Conservation (phyloP, 2,329 filamentous ascomycete genomes). For the Pezicula carpinea region DNA sequence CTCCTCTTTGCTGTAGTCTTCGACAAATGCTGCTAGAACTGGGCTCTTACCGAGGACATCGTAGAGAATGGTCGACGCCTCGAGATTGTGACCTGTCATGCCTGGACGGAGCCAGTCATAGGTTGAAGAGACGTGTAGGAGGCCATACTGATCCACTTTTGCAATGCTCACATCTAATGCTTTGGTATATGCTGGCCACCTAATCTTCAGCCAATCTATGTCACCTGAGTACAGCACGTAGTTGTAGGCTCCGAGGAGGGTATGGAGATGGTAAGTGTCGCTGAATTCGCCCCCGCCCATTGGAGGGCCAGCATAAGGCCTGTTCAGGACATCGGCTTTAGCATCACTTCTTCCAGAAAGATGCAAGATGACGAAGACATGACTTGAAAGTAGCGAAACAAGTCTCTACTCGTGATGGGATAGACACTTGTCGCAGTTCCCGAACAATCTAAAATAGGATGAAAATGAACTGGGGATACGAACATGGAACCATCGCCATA, state of each 20-base stretch:
- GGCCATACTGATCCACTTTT: slow-evolving; percentile 38
- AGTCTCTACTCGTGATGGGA: too few species aligned
- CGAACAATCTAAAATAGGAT: too few species aligned
- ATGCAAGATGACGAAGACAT: too few species aligned
- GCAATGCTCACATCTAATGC: slow-evolving; percentile 40
- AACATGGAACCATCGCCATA: slow-evolving; percentile 36
- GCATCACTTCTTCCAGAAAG: too few species aligned
- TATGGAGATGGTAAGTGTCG: slow-evolving; percentile 56
- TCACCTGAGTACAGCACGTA: slow-evolving; percentile 56
- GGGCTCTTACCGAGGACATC: slow-evolving; percentile 34
- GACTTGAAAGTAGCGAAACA: too few species aligned
- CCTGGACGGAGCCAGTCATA: slow-evolving; percentile 26
- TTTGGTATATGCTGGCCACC: slow-evolving; percentile 44
- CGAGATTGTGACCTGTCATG: slow-evolving; percentile 27
- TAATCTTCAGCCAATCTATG: slow-evolving; percentile 39
- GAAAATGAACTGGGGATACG: too few species aligned
- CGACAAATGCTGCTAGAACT: slow-evolving; percentile 35
- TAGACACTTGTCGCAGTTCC: too few species aligned
- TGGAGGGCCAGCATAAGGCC: slow-evolving; percentile 45
- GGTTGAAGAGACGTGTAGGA: slow-evolving; percentile 21
- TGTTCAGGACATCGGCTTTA: slow-evolving; percentile 32
- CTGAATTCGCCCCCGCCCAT: slow-evolving; percentile 40
- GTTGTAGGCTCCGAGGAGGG: slow-evolving; percentile 52
- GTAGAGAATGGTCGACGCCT: slow-evolving; percentile 25
- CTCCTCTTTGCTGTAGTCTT: slow-evolving; percentile 8